These are phyloP conservation scores for Curvularia sp. DNA, from an alignment of 2,329 filamentous ascomycete genomes.

Conservation along the genomic window DNA sequence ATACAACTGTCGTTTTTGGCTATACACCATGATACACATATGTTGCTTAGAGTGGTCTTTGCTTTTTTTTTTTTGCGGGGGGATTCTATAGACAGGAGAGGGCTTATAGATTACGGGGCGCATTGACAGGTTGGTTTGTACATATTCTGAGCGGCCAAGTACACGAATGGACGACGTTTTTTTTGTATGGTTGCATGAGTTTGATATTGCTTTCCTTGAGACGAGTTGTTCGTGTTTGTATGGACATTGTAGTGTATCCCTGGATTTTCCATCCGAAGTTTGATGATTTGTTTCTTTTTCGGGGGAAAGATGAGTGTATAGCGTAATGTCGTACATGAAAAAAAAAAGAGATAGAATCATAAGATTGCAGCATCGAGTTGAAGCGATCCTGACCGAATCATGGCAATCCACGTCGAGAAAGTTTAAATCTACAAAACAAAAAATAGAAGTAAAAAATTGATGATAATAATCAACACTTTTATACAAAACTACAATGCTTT, in stretches of 20 bases:
- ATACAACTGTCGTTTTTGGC: neutral
- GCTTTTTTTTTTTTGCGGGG: neutral
- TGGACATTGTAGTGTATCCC: neutral
- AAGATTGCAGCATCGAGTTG: slow-evolving; percentile 9
- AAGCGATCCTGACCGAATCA: slow-evolving; percentile 2
- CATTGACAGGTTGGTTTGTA: neutral
- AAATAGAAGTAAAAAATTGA: too few species aligned
- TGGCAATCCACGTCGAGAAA: neutral
- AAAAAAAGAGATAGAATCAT: neutral
- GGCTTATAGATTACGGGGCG: neutral
- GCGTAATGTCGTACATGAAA: neutral
- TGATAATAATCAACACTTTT: neutral
- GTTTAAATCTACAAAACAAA: neutral
- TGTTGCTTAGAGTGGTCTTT: neutral
- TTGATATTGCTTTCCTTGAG: neutral
- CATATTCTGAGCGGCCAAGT: neutral
- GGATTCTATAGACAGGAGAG: neutral
- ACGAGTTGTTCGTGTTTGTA: neutral
- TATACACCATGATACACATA: neutral
- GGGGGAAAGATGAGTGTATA: neutral
- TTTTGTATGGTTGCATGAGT: neutral
- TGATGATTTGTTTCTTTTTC: neutral
- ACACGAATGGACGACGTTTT: neutral
- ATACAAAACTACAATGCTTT: slow-evolving; percentile 1
- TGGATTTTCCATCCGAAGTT: neutral